Percentiles rank a stretch among this genome's conserved stretches.
Evolutionary conservation across 116 monocot genomes (phyloP).

Genomic region (Posidonia oceanica): DNA sequence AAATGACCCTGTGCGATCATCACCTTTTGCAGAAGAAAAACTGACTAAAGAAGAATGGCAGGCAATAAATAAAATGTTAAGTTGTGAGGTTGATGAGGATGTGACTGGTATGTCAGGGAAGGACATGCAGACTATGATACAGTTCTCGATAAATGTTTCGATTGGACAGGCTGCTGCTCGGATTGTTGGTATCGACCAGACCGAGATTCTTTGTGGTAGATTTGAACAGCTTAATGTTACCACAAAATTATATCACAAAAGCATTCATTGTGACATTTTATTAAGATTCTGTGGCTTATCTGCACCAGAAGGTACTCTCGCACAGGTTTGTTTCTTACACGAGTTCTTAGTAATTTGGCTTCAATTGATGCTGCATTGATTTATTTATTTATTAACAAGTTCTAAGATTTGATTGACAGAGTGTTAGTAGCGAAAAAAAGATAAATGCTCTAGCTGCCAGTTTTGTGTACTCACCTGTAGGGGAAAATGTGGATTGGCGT

Average conservation of each 20-base stretch:
- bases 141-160: slow-evolving; percentile 66
- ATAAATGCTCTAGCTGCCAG: slow-evolving; percentile 73
- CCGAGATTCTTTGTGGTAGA: slow-evolving; percentile 86
- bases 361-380: background rate
- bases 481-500: slow-evolving; percentile 78
- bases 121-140: slow-evolving; percentile 45
- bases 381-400: background rate
- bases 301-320: slow-evolving; percentile 88
- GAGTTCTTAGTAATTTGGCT: background rate
- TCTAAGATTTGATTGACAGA: slow-evolving; percentile 25
- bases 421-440: slow-evolving; percentile 74
- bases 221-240: slow-evolving; percentile 80
- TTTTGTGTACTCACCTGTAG: slow-evolving; percentile 74
- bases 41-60: slow-evolving; percentile 95
- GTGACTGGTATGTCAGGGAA: slow-evolving; percentile 27
- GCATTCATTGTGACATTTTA: slow-evolving; percentile 61
- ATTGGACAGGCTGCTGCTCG: slow-evolving; percentile 78
- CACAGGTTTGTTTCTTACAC: slow-evolving; percentile 49
- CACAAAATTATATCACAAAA: slow-evolving; percentile 71
- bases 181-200: slow-evolving; percentile 52
- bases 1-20: slow-evolving; percentile 19
- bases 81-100: slow-evolving; percentile 69
- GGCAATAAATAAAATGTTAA: slow-evolving; percentile 76
- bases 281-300: slow-evolving; percentile 83
- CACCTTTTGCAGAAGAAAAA: slow-evolving; percentile 42